Conservation (phyloP, 164 flowering plant genomes). For the Vitis rotundifolia region DNA sequence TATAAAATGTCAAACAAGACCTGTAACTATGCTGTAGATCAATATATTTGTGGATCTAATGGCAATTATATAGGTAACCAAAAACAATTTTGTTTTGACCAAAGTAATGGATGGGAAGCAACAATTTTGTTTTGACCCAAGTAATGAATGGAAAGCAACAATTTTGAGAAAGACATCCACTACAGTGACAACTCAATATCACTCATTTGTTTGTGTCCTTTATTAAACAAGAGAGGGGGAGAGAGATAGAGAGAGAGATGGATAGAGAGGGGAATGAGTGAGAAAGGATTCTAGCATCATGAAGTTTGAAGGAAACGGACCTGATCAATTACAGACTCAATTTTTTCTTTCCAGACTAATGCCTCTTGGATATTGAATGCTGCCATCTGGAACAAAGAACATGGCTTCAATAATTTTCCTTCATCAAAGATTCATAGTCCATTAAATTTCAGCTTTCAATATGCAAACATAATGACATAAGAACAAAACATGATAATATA, state of each 20-base stretch:
- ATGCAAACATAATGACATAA: not conserved
- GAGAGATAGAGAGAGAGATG: not conserved
- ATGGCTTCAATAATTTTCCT: not conserved
- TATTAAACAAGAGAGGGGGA: not conserved
- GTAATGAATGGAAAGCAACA: not conserved
- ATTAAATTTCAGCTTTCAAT: slow-evolving; percentile 3
- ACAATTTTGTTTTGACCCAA: not conserved
- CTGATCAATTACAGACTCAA: slow-evolving; percentile 92
- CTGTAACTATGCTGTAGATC: not conserved
- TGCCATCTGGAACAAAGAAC: slow-evolving; percentile 73
- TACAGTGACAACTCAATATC: not conserved
- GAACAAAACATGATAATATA: not conserved
- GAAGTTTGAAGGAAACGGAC: slow-evolving; percentile 29
- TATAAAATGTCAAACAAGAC: not conserved
- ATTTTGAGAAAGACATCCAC: not conserved
- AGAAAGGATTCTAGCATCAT: not conserved
- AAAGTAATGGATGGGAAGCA: not conserved
- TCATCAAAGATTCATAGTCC: not conserved
- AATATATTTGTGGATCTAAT: not conserved
- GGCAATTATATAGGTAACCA: not conserved
- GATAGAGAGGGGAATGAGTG: not conserved
- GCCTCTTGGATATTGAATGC: slow-evolving; percentile 99
- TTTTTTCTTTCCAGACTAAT: slow-evolving; percentile 90
- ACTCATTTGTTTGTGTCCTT: not conserved
- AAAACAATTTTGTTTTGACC: not conserved